A percentile compares a stretch with the other conserved stretches of the same genome.
Conservation (phyloP, 768 basidiomycete species). For the Tylopilus balloui region DNA sequence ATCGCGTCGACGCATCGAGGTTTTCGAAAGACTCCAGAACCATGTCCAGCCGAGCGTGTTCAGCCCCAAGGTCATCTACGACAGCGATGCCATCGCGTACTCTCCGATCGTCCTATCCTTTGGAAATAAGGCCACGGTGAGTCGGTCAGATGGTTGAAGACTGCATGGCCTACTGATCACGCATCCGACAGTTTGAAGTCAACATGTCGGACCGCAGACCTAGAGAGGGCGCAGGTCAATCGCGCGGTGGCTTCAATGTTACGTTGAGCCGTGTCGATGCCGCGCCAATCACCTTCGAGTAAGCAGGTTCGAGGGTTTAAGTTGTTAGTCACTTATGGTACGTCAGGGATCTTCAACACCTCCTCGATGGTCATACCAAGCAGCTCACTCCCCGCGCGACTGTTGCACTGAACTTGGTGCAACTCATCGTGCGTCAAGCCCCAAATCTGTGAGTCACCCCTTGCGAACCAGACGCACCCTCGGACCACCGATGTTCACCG, state of each 20-base stretch:
- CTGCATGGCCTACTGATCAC: neutral
- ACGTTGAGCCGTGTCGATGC: constrained; percentile 37
- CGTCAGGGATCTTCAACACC: constrained; percentile 23
- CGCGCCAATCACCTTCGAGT: constrained; percentile 36
- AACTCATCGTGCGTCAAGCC: constrained; percentile 46
- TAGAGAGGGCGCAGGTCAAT: constrained; percentile 6
- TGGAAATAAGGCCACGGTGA: constrained; percentile 30
- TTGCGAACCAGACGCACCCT: neutral
- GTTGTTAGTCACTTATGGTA: neutral
- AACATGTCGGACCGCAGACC: constrained; percentile 28
- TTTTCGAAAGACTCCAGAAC: constrained; percentile 36
- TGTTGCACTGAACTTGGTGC: constrained; percentile 43
- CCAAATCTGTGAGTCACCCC: constrained; percentile 38
- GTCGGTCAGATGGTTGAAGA: constrained; percentile 2
- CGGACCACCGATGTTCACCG: neutral
- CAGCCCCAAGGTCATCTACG: constrained; percentile 42
- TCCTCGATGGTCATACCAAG: constrained; percentile 22
- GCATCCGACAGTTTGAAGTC: constrained; percentile 33
- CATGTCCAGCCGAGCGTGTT: constrained; percentile 34
- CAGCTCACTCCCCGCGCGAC: constrained; percentile 26
- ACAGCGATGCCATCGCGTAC: constrained; percentile 42
- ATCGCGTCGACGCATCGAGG: constrained; percentile 27
- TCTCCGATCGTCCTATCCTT: constrained; percentile 31
- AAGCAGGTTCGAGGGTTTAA: neutral
- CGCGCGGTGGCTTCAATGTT: constrained; percentile 31